A percentile compares a stretch with the other conserved stretches of the same genome.
Evolutionary conservation across 2,329 filamentous ascomycete species (phyloP).

Genomic region (Pseudogymnoascus sp.): DNA sequence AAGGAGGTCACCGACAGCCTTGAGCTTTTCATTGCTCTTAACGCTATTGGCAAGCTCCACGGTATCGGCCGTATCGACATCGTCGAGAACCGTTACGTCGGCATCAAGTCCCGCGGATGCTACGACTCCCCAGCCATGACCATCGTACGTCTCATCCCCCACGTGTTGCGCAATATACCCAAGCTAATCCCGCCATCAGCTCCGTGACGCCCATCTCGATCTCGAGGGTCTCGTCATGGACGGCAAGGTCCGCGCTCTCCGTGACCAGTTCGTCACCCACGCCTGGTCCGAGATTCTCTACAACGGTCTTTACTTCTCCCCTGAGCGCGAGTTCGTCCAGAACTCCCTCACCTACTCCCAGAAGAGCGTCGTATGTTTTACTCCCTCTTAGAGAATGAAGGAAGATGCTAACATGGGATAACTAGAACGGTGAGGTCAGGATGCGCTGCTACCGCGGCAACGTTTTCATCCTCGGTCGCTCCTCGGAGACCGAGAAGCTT

Average conservation of each 20-base stretch:
- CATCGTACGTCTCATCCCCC: slow-evolving; percentile 22
- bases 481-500: slow-evolving; percentile 58
- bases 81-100: slow-evolving; percentile 71
- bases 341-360: slow-evolving; percentile 53
- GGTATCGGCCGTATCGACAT: slow-evolving; percentile 78
- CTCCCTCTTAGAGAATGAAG: not conserved
- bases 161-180: not conserved
- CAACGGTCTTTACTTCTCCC: slow-evolving; percentile 59
- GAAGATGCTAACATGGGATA: not conserved
- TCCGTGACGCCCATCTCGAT: slow-evolving; percentile 38
- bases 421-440: slow-evolving; percentile 48
- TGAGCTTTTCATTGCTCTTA: slow-evolving; percentile 63
- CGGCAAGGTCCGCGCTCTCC: slow-evolving; percentile 57
- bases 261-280: slow-evolving; percentile 63
- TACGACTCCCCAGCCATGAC: slow-evolving; percentile 61
- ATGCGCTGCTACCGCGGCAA: slow-evolving; percentile 60
- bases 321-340: slow-evolving; percentile 64
- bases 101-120: slow-evolving; percentile 72
- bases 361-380: slow-evolving; percentile 38
- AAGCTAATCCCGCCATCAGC: slow-evolving; percentile 13
- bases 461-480: slow-evolving; percentile 51
- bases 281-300: slow-evolving; percentile 51
- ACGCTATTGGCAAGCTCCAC: slow-evolving; percentile 61
- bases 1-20: slow-evolving; percentile 60
- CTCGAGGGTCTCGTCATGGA: slow-evolving; percentile 61